Conservation (phyloP, 2,329 filamentous ascomycete genomes). For the Fonsecaea monophora region DNA sequence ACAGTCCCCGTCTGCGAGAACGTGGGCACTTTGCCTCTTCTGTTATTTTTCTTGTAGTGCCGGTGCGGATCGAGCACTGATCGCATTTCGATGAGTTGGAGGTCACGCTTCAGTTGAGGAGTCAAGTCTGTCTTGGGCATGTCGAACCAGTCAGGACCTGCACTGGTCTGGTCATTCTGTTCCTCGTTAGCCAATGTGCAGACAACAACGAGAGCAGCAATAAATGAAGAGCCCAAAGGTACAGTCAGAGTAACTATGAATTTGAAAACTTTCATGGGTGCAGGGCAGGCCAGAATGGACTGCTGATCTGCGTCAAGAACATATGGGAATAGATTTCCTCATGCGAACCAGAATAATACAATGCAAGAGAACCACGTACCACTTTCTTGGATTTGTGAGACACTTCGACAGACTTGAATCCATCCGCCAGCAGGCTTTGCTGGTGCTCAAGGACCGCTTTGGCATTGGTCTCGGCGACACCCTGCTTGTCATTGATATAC, state of each 20-base stretch:
- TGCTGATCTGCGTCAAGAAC: conserved; percentile 74
- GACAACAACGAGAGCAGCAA: conserved; percentile 18
- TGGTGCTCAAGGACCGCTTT: conserved; percentile 55
- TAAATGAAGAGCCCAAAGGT: conserved; percentile 13
- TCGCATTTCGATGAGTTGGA: conserved; percentile 89
- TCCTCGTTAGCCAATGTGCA: conserved; percentile 27
- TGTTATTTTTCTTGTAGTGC: conserved; percentile 82
- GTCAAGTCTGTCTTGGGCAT: conserved; percentile 84
- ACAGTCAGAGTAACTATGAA: conserved; percentile 78
- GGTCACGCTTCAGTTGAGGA: conserved; percentile 82
- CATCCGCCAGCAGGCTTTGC: conserved; percentile 56
- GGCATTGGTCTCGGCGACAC: conserved; percentile 61
- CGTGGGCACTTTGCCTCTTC: conserved; percentile 73
- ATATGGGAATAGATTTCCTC: conserved; percentile 75
- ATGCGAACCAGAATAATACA: conserved; percentile 48
- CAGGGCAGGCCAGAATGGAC: conserved; percentile 80
- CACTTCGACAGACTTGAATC: conserved; percentile 62
- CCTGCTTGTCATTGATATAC: conserved; percentile 53
- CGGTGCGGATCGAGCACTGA: conserved; percentile 86
- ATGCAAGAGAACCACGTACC: conserved; percentile 51
- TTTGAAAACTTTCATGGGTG: conserved; percentile 70
- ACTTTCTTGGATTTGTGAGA: conserved; percentile 59
- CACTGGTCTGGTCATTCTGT: conserved; percentile 65
- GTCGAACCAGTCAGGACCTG: conserved; percentile 85
- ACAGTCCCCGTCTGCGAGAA: conserved; percentile 90